These are phyloP conservation scores for Solanum sejunctum DNA, from an alignment of 257 asterid species.

Conservation along the genomic window DNA sequence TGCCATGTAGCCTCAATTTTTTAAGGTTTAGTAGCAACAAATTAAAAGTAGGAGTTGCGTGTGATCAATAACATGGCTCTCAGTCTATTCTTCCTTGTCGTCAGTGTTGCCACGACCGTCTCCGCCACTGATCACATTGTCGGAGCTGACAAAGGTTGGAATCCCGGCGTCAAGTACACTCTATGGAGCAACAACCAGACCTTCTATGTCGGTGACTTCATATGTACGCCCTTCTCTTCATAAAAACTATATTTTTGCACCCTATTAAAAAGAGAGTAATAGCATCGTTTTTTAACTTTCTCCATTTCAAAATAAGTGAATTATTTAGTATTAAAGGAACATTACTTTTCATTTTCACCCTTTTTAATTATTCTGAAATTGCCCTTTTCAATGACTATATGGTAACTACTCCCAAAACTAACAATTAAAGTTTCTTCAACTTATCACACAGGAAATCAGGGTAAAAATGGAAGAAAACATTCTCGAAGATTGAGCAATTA, in stretches of 20 bases:
- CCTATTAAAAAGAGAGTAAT: too few relatives aligned
- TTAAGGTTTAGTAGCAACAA: not conserved
- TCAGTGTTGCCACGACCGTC: constrained; percentile 16
- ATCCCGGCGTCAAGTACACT: constrained; percentile 82
- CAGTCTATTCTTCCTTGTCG: constrained; percentile 25
- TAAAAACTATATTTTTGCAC: not conserved
- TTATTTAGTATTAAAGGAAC: too few relatives aligned
- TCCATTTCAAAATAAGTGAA: too few relatives aligned
- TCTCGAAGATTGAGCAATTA: too few relatives aligned
- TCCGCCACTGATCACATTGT: constrained; percentile 89
- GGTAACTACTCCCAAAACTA: too few relatives aligned
- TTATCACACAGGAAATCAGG: too few relatives aligned
- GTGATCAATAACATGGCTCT: not conserved
- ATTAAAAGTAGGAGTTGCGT: not conserved
- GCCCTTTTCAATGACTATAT: too few relatives aligned
- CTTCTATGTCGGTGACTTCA: constrained; percentile 71
- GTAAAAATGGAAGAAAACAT: too few relatives aligned
- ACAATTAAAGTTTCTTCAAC: too few relatives aligned
- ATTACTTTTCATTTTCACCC: too few relatives aligned
- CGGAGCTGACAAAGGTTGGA: constrained; percentile 90
- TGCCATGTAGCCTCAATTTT: not conserved
- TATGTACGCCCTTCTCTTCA: constrained; percentile 23
- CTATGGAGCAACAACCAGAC: constrained; percentile 89
- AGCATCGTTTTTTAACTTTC: too few relatives aligned
- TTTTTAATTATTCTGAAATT: too few relatives aligned